Evolutionary conservation across 768 basidiomycete species (phyloP), one percentile per base, ranked within the genome.

Genomic region (Udeniomyces megalosporus): DNA sequence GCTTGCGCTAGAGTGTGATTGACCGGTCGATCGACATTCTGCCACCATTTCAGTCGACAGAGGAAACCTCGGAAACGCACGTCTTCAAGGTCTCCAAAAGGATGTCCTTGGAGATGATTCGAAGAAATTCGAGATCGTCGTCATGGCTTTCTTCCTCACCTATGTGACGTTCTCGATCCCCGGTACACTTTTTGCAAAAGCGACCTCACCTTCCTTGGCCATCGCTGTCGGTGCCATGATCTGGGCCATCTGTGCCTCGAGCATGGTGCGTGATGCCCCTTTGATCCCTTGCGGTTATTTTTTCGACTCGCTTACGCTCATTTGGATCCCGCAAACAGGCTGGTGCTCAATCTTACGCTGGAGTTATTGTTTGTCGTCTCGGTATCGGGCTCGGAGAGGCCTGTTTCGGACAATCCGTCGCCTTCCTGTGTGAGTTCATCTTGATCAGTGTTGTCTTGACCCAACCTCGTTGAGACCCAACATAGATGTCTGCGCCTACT

Each of bases 241-340:
- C 50, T 77, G 76, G 76, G 70, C 70, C 14, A 66, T 76, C 54
- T 75, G 71, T 1, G 74, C 74, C 0, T 70, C 73, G 1, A 69
- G 68, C 34, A 74, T 75, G 67, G 75, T 72, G 4, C 74, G 69
- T 0, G 65, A 71, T 0, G 31, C 11, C n/a, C n/a, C n/a, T n/a
- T n/a, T n/a, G n/a, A n/a, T n/a, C n/a, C n/a, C n/a, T n/a, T n/a
- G n/a, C n/a, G n/a, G n/a, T n/a, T n/a, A n/a, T n/a, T n/a, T n/a
- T n/a, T n/a, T n/a, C 38, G 17, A 42, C 48, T 22, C 8, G n/a
- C 48, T 50, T 50, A n/a, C n/a, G n/a, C n/a, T n/a, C n/a, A n/a
- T n/a, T n/a, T n/a, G n/a, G n/a, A n/a, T n/a, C n/a, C n/a, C n/a
- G n/a, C n/a, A n/a, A n/a, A n/a, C n/a, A n/a, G n/a, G n/a, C n/a